Conservation (phyloP, 495 filamentous ascomycete species). For the Penicillium egyptiacum region DNA sequence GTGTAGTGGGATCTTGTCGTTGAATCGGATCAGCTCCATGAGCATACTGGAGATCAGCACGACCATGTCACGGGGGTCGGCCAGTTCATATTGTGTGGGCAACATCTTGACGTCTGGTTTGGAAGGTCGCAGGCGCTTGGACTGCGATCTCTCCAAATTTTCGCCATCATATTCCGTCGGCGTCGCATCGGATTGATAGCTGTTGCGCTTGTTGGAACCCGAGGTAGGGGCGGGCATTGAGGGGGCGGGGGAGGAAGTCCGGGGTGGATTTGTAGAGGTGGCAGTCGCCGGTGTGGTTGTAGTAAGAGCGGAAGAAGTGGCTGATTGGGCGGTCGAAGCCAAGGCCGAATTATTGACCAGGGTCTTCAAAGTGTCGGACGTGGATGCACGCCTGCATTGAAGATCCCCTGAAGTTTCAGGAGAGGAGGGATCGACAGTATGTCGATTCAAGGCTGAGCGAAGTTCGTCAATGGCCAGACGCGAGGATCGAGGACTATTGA, state of each 20-base stretch:
- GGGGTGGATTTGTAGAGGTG: constrained; percentile 28
- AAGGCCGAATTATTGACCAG: constrained; percentile 24
- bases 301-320: constrained; percentile 23
- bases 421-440: constrained; percentile 43
- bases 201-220: constrained; percentile 47
- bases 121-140: constrained; percentile 53
- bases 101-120: constrained; percentile 67
- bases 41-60: constrained; percentile 93
- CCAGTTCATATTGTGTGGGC: constrained; percentile 74
- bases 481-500: constrained; percentile 41
- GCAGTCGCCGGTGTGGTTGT: constrained; percentile 21
- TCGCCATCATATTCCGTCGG: constrained; percentile 47
- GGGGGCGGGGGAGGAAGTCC: constrained; percentile 26
- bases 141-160: constrained; percentile 50
- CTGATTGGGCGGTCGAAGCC: constrained; percentile 23
- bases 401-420: constrained; percentile 43
- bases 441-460: constrained; percentile 45
- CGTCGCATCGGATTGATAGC: constrained; percentile 32
- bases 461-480: constrained; percentile 51
- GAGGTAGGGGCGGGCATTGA: constrained; percentile 41
- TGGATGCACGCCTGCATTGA: constrained; percentile 39
- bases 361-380: constrained; percentile 23
- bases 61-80: constrained; percentile 79
- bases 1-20: constrained; percentile 83
- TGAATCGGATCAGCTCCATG: constrained; percentile 86